Evolutionary conservation across 192 early-diverging fungal genomes (phyloP).

Genomic region (Coemansia pectinata): DNA sequence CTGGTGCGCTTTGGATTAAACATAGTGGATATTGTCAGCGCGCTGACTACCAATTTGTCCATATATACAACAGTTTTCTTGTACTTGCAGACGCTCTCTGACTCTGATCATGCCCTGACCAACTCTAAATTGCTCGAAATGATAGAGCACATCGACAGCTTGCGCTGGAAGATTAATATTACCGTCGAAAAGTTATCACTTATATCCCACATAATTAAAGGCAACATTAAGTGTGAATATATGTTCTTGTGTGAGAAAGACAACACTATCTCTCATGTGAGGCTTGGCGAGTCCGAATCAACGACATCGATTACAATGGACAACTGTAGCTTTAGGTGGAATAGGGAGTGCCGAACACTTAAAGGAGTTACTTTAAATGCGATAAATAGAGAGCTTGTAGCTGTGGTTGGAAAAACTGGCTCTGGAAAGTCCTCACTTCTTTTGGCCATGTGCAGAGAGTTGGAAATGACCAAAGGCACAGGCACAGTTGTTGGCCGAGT

Average conservation of each 20-base stretch:
- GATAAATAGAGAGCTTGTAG: conserved; percentile 61
- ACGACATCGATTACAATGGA: not conserved
- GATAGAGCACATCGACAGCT: not conserved
- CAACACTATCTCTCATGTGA: no score
- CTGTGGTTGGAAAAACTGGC: conserved; percentile 76
- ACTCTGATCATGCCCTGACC: no score
- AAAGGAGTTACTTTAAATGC: conserved; percentile 54
- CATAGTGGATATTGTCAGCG: not conserved
- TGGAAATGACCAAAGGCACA: conserved; percentile 45
- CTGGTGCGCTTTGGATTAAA: not conserved
- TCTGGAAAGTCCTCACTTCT: conserved; percentile 78
- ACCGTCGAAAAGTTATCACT: no score
- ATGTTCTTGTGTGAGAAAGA: no score
- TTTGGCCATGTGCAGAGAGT: conserved; percentile 75
- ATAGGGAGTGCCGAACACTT: not conserved
- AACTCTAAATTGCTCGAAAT: not conserved
- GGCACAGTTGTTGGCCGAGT: conserved; percentile 63
- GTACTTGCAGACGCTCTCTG: not conserved
- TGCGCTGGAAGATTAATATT: not conserved
- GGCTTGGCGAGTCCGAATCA: no score
- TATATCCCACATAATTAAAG: not conserved
- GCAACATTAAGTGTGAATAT: no score
- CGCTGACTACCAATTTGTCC: not conserved
- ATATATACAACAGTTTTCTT: not conserved
- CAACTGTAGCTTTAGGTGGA: not conserved